Evolutionary conservation across 306 rosid species (phyloP), one percentile per base, ranked within the genome.

Genomic region (Datisca glomerata): DNA sequence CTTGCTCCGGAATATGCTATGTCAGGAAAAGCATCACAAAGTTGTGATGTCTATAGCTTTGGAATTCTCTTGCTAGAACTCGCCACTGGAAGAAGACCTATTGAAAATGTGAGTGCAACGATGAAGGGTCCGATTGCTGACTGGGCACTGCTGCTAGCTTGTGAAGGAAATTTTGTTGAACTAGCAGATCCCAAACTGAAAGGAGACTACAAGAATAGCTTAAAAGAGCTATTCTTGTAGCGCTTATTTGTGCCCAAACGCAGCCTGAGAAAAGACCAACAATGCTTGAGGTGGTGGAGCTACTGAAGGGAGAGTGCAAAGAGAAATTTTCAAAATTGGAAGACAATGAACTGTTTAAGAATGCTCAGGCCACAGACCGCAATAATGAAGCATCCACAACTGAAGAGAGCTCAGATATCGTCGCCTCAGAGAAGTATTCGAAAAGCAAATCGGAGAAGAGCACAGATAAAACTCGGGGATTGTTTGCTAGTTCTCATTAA

Each of bases 1-100:
- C 83, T 84, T 21, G 95, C 95, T 21, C 95, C 95, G 1, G 95
- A 84, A 51, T 84, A 84, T 64, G 93, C 86, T 7, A 79, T 84
- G 93, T 54, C 76, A 23, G 95, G 95, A 41, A 84, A 79, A 60
- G 95, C 86, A 41, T 70, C 69, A 72, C 76, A 20, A 84, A 68
- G 46, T 73, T n/a, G n/a, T n/a, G n/a, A n/a, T n/a, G n/a, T n/a
- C n/a, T n/a, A n/a, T n/a, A n/a, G n/a, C n/a, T n/a, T n/a, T n/a
- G n/a, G n/a, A n/a, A n/a, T n/a, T n/a, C n/a, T n/a, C n/a, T n/a
- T n/a, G n/a, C n/a, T n/a, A n/a, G n/a, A n/a, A n/a, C n/a, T n/a
- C n/a, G n/a, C n/a, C n/a, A n/a, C n/a, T n/a, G n/a, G n/a, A n/a
- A n/a, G n/a, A n/a, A n/a, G n/a, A n/a, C n/a, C n/a, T n/a, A n/a